Evolutionary conservation across 2,329 filamentous ascomycete genomes (phyloP), one percentile per base, ranked within the genome.

Genomic region (Aquanectria penicillioides): DNA sequence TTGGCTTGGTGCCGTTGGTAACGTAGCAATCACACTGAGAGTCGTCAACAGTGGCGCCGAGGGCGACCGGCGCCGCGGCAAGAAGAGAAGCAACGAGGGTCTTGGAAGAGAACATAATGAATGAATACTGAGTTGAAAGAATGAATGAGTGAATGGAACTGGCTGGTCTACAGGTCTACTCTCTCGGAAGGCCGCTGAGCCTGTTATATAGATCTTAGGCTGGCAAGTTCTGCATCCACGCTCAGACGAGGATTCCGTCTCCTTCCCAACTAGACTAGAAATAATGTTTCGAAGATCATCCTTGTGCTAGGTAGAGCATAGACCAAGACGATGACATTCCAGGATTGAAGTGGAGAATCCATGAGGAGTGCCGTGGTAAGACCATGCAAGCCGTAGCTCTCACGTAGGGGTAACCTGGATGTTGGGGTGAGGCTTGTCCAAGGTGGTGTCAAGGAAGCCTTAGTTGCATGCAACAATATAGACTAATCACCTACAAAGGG

Each of bases 11-110:
- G 9, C 68, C 69, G 17, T 70, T 63, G 7, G 62, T 70, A 13
- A 73, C 52, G n/a, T 71, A 74, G 49, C 72, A 74, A 49, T 74
- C 71, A 53, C 72, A 74, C 31, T 67, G 36, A 9, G 65, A 61
- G 41, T 68, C 61, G 25, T 70, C 61, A 37, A 61, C 59, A 4
- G 49, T 50, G 2, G 38, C 44, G n/a, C 50, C 65, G 23, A 69
- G 17, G 26, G 58, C 64, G 50, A 61, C 20, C 10, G 67, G 64
- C 23, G 64, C 62, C 10, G 56, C 54, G 15, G 60, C 53, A n/a
- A 70, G 64, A 34, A 70, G 58, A n/a, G 66, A 67, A 4, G 60
- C 23, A 41, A 69, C 18, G 29, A 69, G n/a, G 17, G 51, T 46
- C 43, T 59, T 70, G 12, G 58, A 52, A 25, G 59, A 61, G 34